Evolutionary conservation across 768 basidiomycete species (phyloP).

Genomic region (Amyloporia xantha): DNA sequence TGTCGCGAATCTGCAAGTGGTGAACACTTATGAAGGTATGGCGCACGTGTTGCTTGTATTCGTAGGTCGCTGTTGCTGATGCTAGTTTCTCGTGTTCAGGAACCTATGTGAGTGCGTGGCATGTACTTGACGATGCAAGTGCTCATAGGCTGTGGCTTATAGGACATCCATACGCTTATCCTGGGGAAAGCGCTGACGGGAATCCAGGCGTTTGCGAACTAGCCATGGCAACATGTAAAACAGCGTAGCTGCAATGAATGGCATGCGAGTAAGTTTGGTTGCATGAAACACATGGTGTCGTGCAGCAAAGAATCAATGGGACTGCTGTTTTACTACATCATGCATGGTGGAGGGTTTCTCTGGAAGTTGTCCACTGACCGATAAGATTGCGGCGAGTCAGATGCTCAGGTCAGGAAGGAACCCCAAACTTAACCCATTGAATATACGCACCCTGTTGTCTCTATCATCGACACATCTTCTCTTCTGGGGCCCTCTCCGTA

Average conservation of each 20-base stretch:
- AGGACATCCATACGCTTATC: constrained; percentile 90
- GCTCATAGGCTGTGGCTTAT: not conserved
- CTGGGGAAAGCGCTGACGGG: constrained; percentile 92
- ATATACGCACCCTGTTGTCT: not conserved
- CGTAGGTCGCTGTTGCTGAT: not conserved
- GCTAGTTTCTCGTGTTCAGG: constrained; percentile 28
- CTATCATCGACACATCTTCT: not conserved
- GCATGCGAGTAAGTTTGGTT: not conserved
- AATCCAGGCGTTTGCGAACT: constrained; percentile 76
- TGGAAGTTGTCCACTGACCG: not conserved
- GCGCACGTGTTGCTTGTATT: constrained; percentile 3
- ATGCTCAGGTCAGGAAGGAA: too few relatives aligned
- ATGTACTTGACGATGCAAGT: not conserved
- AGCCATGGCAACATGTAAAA: not conserved
- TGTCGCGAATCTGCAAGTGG: constrained; percentile 91
- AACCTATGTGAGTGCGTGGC: constrained; percentile 43
- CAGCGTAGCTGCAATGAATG: not conserved
- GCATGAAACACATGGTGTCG: too few relatives aligned
- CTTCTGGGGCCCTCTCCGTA: not conserved
- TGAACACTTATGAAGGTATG: constrained; percentile 91
- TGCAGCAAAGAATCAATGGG: not conserved
- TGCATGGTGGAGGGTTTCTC: not conserved
- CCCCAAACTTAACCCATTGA: too few relatives aligned
- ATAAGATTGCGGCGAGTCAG: not conserved
- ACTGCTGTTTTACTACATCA: not conserved